A percentile compares a stretch with the other conserved stretches of the same genome.
phyloP scores from a whole-genome alignment of 805 yeast species.

The Ogataea trehalophila region DNA sequence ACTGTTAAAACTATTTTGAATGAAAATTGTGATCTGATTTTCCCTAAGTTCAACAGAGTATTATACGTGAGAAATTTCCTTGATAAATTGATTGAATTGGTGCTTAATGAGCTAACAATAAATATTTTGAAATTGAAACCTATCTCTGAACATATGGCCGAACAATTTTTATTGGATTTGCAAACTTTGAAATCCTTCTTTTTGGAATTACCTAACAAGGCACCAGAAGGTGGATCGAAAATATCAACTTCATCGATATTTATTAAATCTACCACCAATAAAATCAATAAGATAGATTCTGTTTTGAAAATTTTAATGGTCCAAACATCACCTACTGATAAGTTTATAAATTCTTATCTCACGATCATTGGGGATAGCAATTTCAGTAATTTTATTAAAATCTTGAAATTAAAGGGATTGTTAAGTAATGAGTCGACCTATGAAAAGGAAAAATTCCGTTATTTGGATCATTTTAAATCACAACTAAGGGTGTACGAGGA shows the following conservation, averaged over 20 bases:
- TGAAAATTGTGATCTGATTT: conserved; percentile 41
- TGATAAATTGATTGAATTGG: conserved; percentile 67
- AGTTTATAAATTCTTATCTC: conserved; percentile 61
- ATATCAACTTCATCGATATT: conserved; percentile 23
- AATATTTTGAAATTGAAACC: conserved; percentile 64
- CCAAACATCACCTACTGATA: conserved; percentile 59
- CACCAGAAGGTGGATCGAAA: conserved; percentile 29
- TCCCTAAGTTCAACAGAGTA: conserved; percentile 61
- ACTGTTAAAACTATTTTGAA: conserved; percentile 48
- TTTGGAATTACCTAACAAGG: conserved; percentile 41
- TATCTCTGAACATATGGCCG: conserved; percentile 62
- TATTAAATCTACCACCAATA: conserved; percentile 22
- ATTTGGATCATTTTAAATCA: conserved; percentile 35
- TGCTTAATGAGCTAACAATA: conserved; percentile 50
- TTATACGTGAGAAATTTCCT: conserved; percentile 67
- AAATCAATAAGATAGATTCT: conserved; percentile 41
- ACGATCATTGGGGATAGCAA: conserved; percentile 61
- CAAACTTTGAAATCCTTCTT: conserved; percentile 57
- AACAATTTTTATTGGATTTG: conserved; percentile 75
- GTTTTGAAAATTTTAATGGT: conserved; percentile 66
- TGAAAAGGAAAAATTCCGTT: conserved; percentile 34
- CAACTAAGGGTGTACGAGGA: conserved; percentile 34
- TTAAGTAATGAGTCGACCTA: conserved; percentile 24
- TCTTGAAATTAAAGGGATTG: conserved; percentile 57
- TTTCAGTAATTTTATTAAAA: conserved; percentile 55